Base-by-base conservation (phyloP, 1,284 basidiomycete species). In the Irpex sp. region DNA sequence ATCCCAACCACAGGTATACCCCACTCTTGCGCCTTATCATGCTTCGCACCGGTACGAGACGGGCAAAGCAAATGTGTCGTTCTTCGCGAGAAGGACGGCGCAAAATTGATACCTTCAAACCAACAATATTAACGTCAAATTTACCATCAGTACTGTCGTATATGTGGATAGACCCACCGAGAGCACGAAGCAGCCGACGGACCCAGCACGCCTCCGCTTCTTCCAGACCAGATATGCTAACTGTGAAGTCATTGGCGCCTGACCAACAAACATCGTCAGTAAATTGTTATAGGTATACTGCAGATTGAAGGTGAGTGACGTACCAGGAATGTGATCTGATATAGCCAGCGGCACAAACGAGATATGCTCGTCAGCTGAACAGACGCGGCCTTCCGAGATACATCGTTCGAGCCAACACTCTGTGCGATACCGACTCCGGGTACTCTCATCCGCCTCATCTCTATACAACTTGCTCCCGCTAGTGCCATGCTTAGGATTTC, bases 361-460 rank as follows among this genome's bases (percentile, higher is more conserved):
- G 9, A 87, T 71, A 66, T 91, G 86, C 55, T 89, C 87, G 1
- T 83, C 80, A 0, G 81, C 75, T 17, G 73, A 70, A 70, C 87
- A 88, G 61, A 93, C 76, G 13, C 83, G 80, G 54, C 89, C 86
- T 65, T 86, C 84, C 61, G 83, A 88, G 11, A 93, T 78, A 67
- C 89, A 93, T 58, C 83, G 82, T 72, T 93, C 91, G 0, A 93
- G 77, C 91, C 91, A 93, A 68, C 90, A 93, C 71, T 93, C 91
- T 0, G 91, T 93, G 49, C 92, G 80, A 69, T 86, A 90, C 68
- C 86, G 87, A 0, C 66, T 61, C 49, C 81, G 80, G 65, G 78
- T 68, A 0, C 55, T 35, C 11, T 76, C 74, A 58, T 85, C 81
- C 3, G 72, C 68, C 68, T 89, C 87, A 21, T 81, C 78, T 4